phyloP scores from a whole-genome alignment of 2,329 filamentous ascomycete species.

The Exophiala lecanii-corni region DNA sequence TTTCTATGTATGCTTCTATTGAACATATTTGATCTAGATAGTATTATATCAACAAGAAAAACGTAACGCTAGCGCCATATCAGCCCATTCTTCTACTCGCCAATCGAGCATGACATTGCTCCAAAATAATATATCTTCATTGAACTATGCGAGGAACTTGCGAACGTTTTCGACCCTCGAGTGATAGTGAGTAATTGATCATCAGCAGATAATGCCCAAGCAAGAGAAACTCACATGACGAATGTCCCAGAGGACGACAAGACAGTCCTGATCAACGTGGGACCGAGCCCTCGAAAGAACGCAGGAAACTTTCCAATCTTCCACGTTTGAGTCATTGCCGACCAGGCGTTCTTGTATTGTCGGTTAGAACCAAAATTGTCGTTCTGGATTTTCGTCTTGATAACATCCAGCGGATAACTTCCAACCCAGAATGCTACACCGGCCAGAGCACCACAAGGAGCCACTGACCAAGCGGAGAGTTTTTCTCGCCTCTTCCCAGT shows the following conservation, averaged over 20 bases:
- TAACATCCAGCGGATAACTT: slow-evolving; percentile 18
- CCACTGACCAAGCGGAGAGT: slow-evolving; percentile 3
- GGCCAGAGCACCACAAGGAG: slow-evolving; percentile 12
- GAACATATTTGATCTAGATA: no score
- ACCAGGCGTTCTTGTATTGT: slow-evolving; percentile 10
- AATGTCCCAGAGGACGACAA: slow-evolving; percentile 15
- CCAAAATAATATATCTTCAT: no score
- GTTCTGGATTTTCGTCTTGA: slow-evolving; percentile 15
- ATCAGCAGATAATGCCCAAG: no score
- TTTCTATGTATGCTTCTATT: no score
- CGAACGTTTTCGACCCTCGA: no score
- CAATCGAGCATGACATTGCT: no score
- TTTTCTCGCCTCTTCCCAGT: slow-evolving; percentile 5
- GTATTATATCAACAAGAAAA: no score
- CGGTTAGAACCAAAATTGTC: slow-evolving; percentile 10
- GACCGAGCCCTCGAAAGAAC: slow-evolving; percentile 15
- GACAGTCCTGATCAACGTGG: slow-evolving; percentile 14
- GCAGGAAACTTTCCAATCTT: slow-evolving; percentile 1
- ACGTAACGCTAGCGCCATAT: no score
- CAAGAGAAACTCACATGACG: slow-evolving; percentile 14
- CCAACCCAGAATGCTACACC: slow-evolving; percentile 17
- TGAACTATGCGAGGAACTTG: no score
- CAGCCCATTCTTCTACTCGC: no score
- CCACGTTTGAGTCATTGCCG: slow-evolving; percentile 9
- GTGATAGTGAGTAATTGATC: no score